phyloP scores from a whole-genome alignment of 129 eudicot genomes.

The Tagetes patula region DNA sequence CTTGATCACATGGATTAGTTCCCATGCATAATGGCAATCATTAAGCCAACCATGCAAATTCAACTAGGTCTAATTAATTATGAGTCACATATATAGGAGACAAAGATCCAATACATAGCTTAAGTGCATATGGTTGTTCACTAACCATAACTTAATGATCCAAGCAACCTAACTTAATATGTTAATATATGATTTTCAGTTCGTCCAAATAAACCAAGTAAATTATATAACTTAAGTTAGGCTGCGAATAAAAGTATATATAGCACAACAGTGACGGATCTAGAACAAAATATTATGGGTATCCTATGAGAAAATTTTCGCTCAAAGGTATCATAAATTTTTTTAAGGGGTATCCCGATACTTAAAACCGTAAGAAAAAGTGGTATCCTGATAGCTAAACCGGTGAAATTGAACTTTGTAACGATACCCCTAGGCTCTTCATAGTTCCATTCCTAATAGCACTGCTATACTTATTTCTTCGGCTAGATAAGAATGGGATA shows the following conservation, averaged over 20 bases:
- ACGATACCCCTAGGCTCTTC: no score
- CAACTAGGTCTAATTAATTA: conserved; percentile 25
- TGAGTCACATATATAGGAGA: conserved; percentile 29
- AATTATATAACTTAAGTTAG: not conserved
- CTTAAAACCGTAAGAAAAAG: no score
- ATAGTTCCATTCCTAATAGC: not conserved
- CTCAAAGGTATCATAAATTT: no score
- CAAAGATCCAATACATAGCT: conserved; percentile 38
- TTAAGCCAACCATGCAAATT: conserved; percentile 39
- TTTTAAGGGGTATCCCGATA: no score
- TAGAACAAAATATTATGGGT: no score
- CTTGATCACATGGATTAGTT: conserved; percentile 38
- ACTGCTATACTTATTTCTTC: not conserved
- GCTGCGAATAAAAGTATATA: no score
- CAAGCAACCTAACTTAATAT: conserved; percentile 13
- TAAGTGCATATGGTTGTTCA: conserved; percentile 24
- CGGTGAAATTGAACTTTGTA: no score
- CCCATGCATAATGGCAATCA: conserved; percentile 38
- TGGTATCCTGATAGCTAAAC: no score
- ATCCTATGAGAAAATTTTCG: no score
- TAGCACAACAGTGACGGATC: not conserved
- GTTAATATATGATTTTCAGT: not conserved
- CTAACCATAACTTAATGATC: conserved; percentile 18
- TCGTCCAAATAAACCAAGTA: no score
- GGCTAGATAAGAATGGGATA: conserved; percentile 1